Evolutionary conservation across 805 yeast genomes (phyloP).

Genomic region (Candida patagonica): DNA sequence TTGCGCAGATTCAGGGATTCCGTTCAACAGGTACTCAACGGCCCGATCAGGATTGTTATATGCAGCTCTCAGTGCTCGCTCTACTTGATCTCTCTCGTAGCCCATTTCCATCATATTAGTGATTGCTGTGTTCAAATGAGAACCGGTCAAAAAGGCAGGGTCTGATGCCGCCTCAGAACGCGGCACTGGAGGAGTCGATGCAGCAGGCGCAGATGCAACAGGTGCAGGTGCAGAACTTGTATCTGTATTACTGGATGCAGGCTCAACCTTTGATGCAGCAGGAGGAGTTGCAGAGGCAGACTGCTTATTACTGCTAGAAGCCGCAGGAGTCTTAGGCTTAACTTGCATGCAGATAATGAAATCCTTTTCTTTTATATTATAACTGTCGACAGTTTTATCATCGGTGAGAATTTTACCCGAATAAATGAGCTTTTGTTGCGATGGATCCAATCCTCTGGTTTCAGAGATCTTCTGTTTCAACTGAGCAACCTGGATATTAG

Average conservation of each 20-base stretch:
- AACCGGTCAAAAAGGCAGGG: constrained; percentile 53
- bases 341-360: constrained; percentile 77
- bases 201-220: constrained; percentile 24
- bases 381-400: constrained; percentile 60
- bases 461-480: constrained; percentile 44
- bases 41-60: constrained; percentile 97
- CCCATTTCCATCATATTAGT: constrained; percentile 93
- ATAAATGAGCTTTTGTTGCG: constrained; percentile 80
- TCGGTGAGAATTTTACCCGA: constrained; percentile 87
- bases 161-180: constrained; percentile 23
- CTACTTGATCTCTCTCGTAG: constrained; percentile 78
- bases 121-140: constrained; percentile 68
- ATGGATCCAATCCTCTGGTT: constrained; percentile 56
- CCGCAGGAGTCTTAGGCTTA: constrained; percentile 41
- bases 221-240: constrained; percentile 22
- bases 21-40: constrained; percentile 86
- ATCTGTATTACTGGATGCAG: constrained; percentile 12
- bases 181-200: constrained; percentile 21
- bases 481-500: constrained; percentile 9
- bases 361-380: constrained; percentile 70
- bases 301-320: constrained; percentile 15
- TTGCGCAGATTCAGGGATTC: constrained; percentile 59
- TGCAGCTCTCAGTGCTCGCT: constrained; percentile 87
- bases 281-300: constrained; percentile 20
- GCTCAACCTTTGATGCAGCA: constrained; percentile 16